These are phyloP conservation scores for Aspergillus sp. DNA, from an alignment of 2,329 filamentous ascomycete species.

Conservation along the genomic window DNA sequence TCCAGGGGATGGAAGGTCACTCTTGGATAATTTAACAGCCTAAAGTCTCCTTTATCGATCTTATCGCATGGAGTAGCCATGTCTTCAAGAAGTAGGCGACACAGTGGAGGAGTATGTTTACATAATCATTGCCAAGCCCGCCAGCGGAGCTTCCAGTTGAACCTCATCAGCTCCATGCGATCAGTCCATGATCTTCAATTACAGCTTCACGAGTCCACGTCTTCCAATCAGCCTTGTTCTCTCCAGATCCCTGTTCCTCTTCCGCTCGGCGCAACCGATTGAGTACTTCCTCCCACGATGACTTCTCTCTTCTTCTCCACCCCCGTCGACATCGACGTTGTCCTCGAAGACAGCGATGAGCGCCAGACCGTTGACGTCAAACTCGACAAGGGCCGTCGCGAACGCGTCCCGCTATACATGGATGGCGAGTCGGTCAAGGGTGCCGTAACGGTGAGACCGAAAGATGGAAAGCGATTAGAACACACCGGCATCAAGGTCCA, in stretches of 20 bases:
- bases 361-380: conserved; percentile 95
- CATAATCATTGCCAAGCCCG: neutral
- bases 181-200: neutral
- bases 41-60: neutral
- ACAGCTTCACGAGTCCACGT: conserved; percentile 5
- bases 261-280: neutral
- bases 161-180: neutral
- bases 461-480: conserved; percentile 96
- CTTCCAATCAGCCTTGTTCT: conserved; percentile 10
- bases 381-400: conserved; percentile 94
- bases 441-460: conserved; percentile 88
- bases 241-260: conserved; percentile 1
- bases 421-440: conserved; percentile 98
- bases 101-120: neutral
- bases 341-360: conserved; percentile 92
- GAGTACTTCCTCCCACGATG: conserved; percentile 54
- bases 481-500: conserved; percentile 99
- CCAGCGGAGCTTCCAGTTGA: neutral
- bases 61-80: neutral
- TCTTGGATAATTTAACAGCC: neutral
- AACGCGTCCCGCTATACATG: conserved; percentile 95
- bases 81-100: neutral
- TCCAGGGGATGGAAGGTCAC: neutral
- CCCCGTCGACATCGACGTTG: conserved; percentile 97
- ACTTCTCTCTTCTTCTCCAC: conserved; percentile 99